Evolutionary conservation across 371 early-diverging fungal genomes (phyloP).

Genomic region (Apophysomyces ossiformis): DNA sequence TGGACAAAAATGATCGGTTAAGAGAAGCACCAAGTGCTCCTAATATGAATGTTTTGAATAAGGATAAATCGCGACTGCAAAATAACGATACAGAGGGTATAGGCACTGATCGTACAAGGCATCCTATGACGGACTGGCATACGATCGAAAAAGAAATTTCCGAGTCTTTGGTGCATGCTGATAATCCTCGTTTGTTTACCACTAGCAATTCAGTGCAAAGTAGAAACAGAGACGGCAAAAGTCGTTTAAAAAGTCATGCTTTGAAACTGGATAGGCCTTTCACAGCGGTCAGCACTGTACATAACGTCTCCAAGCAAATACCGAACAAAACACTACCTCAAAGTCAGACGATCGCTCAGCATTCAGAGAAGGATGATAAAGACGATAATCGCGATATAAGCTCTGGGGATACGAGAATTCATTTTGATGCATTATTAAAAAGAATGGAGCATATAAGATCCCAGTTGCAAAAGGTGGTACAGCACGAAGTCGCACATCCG

Average conservation of each 20-base stretch:
- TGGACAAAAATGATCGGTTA: too few relatives aligned
- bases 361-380: not conserved
- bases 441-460: conserved; percentile 11
- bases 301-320: not conserved
- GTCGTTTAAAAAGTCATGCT: too few relatives aligned
- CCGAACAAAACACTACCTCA: not conserved
- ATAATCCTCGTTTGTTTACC: not conserved
- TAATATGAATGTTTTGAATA: too few relatives aligned
- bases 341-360: not conserved
- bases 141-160: not conserved
- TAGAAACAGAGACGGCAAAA: too few relatives aligned
- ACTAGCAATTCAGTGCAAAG: not conserved
- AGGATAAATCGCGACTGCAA: too few relatives aligned
- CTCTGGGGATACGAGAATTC: not conserved
- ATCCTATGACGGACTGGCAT: not conserved
- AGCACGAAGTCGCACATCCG: not conserved
- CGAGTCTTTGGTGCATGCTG: not conserved
- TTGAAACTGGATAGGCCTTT: too few relatives aligned
- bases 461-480: conserved; percentile 9
- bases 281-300: too few relatives aligned
- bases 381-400: not conserved
- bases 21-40: too few relatives aligned
- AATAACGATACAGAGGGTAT: not conserved
- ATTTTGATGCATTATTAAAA: conserved; percentile 8
- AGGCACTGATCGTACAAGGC: not conserved